Evolutionary conservation across 306 rosid species (phyloP), one percentile per base, ranked within the genome.

Genomic region (Lathyrus sativus): DNA sequence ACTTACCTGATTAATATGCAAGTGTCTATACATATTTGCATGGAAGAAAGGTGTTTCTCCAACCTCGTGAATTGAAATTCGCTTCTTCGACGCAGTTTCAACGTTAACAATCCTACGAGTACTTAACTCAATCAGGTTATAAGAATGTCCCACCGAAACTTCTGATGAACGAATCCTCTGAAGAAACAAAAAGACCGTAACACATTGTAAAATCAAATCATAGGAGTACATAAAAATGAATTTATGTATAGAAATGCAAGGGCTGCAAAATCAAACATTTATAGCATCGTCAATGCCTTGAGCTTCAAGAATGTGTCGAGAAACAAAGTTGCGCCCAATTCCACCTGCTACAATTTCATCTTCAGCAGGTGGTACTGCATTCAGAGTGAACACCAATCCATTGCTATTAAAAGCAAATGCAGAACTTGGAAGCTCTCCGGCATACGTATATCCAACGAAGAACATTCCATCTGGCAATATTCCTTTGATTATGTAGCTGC

Each of bases 351-450:
- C 87, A 56, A 89, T 68, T 83, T 91, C 90, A 38, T 71, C 81
- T 78, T 87, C 80, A 11, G 63, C 69, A 0, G 89, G 99, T 15
- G 92, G 90, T 54, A 87, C 95, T 18, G 88, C 78, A 74, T 93
- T 80, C 71, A 93, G 74, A 22, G 97, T 93, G 72, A 90, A 90
- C 13, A 89, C 97, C 72, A 87, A 68, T 72, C 97, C 95, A 76
- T 82, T 83, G 53, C 70, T 81, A 67, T 91, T 88, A 81, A 85
- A 80, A 7, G 75, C 82, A 67, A 78, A 78, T 5, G 67, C 96
- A 74, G 91, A 82, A 74, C 88, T 93, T 58, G 97, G 99, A 49
- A 90, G 97, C 82, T 93, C 97, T 78, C 97, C 98, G 5, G 97
- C 96, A 44, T 88, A 90, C 2, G 96, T 90, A 59, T 86, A 90